Evolutionary conservation across 2,329 filamentous ascomycete genomes (phyloP), one percentile per base, ranked within the genome.

Genomic region (Ophiosphaerella herpotricha): DNA sequence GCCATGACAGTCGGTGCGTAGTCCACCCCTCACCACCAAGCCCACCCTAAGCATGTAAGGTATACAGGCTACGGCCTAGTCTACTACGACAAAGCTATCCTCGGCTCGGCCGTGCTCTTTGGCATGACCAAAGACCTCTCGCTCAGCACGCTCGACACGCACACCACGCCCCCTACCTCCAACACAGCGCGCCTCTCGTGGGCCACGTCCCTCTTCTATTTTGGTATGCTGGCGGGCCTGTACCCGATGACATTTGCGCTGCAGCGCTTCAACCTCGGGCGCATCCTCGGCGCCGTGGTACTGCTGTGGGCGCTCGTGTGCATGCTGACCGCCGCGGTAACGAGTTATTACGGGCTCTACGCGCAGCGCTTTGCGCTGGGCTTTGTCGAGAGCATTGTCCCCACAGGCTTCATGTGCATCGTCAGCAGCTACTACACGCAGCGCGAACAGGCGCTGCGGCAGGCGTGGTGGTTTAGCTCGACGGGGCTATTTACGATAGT

Each of bases 201-300:
- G 88, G 88, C 88, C 2, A 91, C 87, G 0, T 90, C 86, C 0
- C 78, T 90, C 62, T 91, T 91, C 75, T 91, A 91, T 75, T 90
- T 91, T 58, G 88, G 88, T 33, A 89, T 89, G 86, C 78, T 92
- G 2, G 84, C 82, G 0, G 88, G 88, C 0, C 75, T 89, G 3
- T 91, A 90, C 54, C 88, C 88, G 1, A 85, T 90, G 82, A 86
- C 86, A 0, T 89, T 87, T 52, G 76, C 82, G 0, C 76, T 90
- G 1, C 88, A 91, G 69, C 82, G 83, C 16, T 88, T 90, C 74
- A 77, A 84, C 51, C 78, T 84, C 1, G 82, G 85, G n/a, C 78
- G 80, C 39, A 82, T 88, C 1, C 79, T 91, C 2, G 86, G 87
- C 11, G 76, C 64, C 11, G 75, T 86, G 2, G 85, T 89, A 2